These are phyloP conservation scores for Candida hungchunana DNA, from an alignment of 805 yeast genomes.

Conservation along the genomic window DNA sequence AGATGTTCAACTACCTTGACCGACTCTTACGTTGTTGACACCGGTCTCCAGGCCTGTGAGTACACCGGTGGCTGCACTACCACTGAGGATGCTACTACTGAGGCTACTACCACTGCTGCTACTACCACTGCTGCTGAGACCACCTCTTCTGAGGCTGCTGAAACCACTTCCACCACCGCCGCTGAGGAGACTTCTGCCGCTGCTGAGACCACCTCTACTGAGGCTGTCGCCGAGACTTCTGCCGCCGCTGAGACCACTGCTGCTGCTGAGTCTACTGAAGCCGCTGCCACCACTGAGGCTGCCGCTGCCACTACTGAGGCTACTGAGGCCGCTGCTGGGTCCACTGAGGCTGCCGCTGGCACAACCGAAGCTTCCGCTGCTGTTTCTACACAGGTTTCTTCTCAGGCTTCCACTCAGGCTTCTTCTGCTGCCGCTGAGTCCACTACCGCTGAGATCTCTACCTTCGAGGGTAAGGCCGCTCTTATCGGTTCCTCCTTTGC, in stretches of 20 bases:
- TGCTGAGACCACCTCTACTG: slow-evolving; percentile 15
- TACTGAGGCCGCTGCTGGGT: slow-evolving; percentile 4
- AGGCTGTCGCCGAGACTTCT: slow-evolving; percentile 14
- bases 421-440: slow-evolving; percentile 12
- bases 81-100: slow-evolving; percentile 10
- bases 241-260: slow-evolving; percentile 24
- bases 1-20: slow-evolving; percentile 23
- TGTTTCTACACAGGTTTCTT: slow-evolving; percentile 8
- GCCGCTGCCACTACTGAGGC: slow-evolving; percentile 2
- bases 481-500: slow-evolving; percentile 19
- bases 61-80: slow-evolving; percentile 33
- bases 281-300: slow-evolving; percentile 25
- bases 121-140: slow-evolving; percentile 17
- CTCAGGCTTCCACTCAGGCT: slow-evolving; percentile 10
- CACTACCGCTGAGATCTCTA: slow-evolving; percentile 12
- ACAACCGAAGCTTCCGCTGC: slow-evolving; percentile 13
- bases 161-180: slow-evolving; percentile 18
- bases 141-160: slow-evolving; percentile 9
- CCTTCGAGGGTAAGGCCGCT: slow-evolving; percentile 23
- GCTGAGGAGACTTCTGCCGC: slow-evolving; percentile 10
- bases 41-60: slow-evolving; percentile 27
- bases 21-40: slow-evolving; percentile 13
- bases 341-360: slow-evolving; percentile 8
- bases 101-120: slow-evolving; percentile 8
- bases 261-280: slow-evolving; percentile 28